Evolutionary conservation across 176 grass and related monocot genomes (phyloP), one percentile per base, ranked within the genome.

Genomic region (Tillandsia leiboldiana): DNA sequence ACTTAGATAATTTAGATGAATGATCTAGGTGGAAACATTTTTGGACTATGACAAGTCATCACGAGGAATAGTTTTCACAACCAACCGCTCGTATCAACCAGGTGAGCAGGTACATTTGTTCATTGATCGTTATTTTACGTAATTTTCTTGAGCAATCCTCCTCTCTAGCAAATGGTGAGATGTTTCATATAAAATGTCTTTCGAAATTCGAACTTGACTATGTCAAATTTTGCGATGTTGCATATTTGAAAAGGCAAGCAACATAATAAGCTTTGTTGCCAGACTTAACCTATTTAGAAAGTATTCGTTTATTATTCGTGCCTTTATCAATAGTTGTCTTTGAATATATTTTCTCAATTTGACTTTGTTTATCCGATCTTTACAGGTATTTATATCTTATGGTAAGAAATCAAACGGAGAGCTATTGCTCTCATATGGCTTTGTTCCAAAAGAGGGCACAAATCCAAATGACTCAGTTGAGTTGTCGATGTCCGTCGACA

Each of bases 391-490:
- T 75, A 97, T 97, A 85, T 97, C 93, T 13, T 97, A 92, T 11
- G 86, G 89, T 7, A 97, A 90, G 79, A 97, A 97, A 80, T 92
- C 93, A 63, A 92, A 81, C 66, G 93, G 93, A 63, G 93, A 97
- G 68, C 73, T 97, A 73, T 87, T 97, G 84, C 89, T 92, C 73
- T 97, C 93, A 70, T 92, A 97, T 81, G 93, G 93, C 73, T 97
- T 97, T 83, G 89, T 97, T 63, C 84, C 93, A 49, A 97, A 87
- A 78, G 93, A 90, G 63, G 93, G 93, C 72, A 87, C 89, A 72
- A 97, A 97, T 63, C 93, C 89, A 79, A 92, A 87, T 83, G 93
- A 97, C 74, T 97, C 93, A 22, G 82, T 92, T 77, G 88, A 97
- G 24, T 82, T 92, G 65, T 51, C 81, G 59, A 79, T 97, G 76